Evolutionary conservation across 257 asterid genomes (phyloP), one percentile per base, ranked within the genome.

Genomic region (Forsythia viridissima): DNA sequence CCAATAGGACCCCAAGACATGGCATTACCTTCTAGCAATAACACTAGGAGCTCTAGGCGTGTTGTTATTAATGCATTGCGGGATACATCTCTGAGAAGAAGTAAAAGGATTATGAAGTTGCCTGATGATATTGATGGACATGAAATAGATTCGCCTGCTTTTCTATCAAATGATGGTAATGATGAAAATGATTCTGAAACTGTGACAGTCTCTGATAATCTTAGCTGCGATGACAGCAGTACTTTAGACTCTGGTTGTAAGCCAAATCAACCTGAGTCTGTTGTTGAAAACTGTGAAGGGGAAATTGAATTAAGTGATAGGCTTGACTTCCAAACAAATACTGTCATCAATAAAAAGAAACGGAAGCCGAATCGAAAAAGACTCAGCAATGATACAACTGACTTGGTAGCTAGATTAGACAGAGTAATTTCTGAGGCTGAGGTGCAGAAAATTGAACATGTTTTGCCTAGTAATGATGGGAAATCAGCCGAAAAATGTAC

Each of bases 281-380:
- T 66, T 57, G 59, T 69, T 65, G 93, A 88, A 79, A 81, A 84
- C 73, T 78, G 85, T 85, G 91, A 79, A 67, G 84, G 81, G 63
- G 90, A 85, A 70, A 80, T 82, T 7, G 92, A 89, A 82, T 83
- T 88, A 76, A 89, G 85, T 74, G 90, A 82, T 77, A 86, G 87
- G 81, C 90, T 90, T 72, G 94, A 89, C 66, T 90, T 93, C 84
- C 92, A 85, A 81, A 85, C 85, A 36, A 91, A 75, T 79, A 87
- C 88, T 4, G 82, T 83, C 80, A 84, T 92, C 67, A 73, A 83
- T 63, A 92, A 89, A 88, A 94, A 88, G 91, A 94, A 89, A 86
- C 88, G 97, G 82, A 91, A 86, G 88, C 92, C 87, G 73, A 87
- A 83, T 78, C 87, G 97, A 10, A 94, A 91, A 86, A 87, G 97